A percentile compares a stretch with the other conserved stretches of the same genome.
phyloP scores from a whole-genome alignment of 306 rosid genomes.

The Vigna reflexopilosa region DNA sequence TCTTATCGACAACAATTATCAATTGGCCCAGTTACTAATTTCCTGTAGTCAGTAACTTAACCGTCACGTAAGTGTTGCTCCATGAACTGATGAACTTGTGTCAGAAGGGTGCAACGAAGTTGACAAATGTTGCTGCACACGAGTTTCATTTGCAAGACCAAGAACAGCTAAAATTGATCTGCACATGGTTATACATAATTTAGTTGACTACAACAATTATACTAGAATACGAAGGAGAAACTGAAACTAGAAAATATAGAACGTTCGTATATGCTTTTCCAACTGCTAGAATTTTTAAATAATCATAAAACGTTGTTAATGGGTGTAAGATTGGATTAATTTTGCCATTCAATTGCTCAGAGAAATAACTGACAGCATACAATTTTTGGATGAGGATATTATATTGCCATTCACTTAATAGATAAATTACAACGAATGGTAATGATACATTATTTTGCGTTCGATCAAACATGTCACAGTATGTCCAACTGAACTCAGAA shows the following conservation, averaged over 20 bases:
- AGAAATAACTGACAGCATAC: not conserved
- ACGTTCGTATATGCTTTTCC: not conserved
- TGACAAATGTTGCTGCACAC: conserved; percentile 60
- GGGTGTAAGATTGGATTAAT: not conserved
- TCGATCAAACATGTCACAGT: too few relatives aligned
- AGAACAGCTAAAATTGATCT: conserved; percentile 76
- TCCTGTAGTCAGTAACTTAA: conserved; percentile 26
- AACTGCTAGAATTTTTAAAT: not conserved
- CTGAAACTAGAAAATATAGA: not conserved
- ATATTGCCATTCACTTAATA: not conserved
- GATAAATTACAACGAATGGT: not conserved
- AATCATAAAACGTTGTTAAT: not conserved
- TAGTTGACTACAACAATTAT: conserved; percentile 5
- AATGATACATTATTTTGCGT: too few relatives aligned
- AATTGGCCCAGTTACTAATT: conserved; percentile 27
- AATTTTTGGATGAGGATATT: not conserved
- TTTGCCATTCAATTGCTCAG: not conserved
- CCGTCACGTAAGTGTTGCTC: conserved; percentile 68
- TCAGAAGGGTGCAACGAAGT: conserved; percentile 63
- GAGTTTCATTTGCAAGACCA: conserved; percentile 73
- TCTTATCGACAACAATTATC: conserved; percentile 36
- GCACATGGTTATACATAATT: conserved; percentile 43
- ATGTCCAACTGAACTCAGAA: not conserved
- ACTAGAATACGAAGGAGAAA: not conserved
- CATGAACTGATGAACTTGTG: conserved; percentile 70